Conservation (phyloP, 495 filamentous ascomycete species). For the Choiromyces venosus region DNA sequence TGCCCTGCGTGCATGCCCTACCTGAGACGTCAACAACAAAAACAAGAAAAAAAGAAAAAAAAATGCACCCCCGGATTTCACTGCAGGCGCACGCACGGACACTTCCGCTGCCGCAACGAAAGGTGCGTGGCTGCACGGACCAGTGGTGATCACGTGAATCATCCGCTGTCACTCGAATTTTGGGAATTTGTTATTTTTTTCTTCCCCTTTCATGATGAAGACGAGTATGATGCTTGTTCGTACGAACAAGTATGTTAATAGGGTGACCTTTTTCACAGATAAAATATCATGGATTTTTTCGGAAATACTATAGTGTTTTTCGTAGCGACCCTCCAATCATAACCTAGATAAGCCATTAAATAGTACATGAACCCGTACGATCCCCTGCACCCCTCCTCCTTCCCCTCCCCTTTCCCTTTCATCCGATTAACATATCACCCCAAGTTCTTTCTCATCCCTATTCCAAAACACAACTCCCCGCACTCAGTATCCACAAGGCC, state of each 20-base stretch:
- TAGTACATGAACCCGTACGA: not conserved
- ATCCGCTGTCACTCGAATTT: not conserved
- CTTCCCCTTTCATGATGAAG: not conserved
- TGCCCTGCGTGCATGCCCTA: not conserved
- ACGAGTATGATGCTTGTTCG: not conserved
- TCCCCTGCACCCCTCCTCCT: not conserved
- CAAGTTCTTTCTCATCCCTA: not conserved
- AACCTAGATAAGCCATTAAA: not conserved
- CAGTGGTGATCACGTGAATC: not conserved
- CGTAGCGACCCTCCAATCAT: not conserved
- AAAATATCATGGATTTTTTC: not conserved
- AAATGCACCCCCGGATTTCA: not conserved
- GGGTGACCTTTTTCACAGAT: too few species aligned
- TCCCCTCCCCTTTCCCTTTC: too few species aligned
- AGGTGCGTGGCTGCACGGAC: not conserved
- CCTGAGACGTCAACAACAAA: not conserved
- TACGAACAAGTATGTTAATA: not conserved
- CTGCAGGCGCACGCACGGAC: not conserved
- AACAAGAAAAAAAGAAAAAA: not conserved
- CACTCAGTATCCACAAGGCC: constrained; percentile 21
- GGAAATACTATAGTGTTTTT: not conserved
- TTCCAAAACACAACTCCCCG: not conserved
- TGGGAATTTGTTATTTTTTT: too few species aligned
- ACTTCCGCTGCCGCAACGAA: not conserved
- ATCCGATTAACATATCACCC: too few species aligned